Evolutionary conservation across 805 yeast genomes (phyloP), one percentile per base, ranked within the genome.

Genomic region (Deakozyma indianensis): DNA sequence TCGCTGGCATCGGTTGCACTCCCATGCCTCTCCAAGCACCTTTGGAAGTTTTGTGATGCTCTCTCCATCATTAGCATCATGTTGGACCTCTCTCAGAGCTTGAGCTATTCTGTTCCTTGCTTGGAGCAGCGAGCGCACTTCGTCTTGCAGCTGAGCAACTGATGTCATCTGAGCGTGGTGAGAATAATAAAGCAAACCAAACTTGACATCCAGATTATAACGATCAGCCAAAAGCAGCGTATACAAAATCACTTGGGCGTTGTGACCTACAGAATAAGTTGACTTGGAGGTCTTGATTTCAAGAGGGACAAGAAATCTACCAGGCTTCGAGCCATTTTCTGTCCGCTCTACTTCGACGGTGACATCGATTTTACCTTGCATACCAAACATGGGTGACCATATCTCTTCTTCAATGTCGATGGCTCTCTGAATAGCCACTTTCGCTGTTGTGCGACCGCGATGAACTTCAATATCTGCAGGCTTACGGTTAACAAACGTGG

Each of bases 321-420:
- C 73, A 1, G 53, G 51, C 14, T 59, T 56, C 3, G 57, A 51
- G 3, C 55, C 50, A 3, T 67, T 67, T 41, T 65, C 64, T 5
- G 71, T 57, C 22, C 50, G 46, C 2, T 65, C 60, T 0, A 83
- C 81, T 52, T 81, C 82, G 1, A 86, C 70, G 0, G 95, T 86
- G 2, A 81, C 95, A 64, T 92, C 99, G 16, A 88, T 77, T 53
- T 80, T 75, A 0, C 99, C 99, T 52, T 85, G 76, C 5, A 92
- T 62, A 0, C 99, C 99, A 64, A 74, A 87, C 57, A 75, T 72
- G 0, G 96, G 95, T 0, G 96, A 85, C 86, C 94, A 79, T 14
- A 92, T 80, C 53, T 79, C 83, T 55, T 92, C 96, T 61, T 92
- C 99, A 7, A 85, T 75, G 56, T 84, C 95, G 27, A 85, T 65